These are phyloP conservation scores for Penicillium herquei DNA, from an alignment of 495 filamentous ascomycete species.

Conservation along the genomic window DNA sequence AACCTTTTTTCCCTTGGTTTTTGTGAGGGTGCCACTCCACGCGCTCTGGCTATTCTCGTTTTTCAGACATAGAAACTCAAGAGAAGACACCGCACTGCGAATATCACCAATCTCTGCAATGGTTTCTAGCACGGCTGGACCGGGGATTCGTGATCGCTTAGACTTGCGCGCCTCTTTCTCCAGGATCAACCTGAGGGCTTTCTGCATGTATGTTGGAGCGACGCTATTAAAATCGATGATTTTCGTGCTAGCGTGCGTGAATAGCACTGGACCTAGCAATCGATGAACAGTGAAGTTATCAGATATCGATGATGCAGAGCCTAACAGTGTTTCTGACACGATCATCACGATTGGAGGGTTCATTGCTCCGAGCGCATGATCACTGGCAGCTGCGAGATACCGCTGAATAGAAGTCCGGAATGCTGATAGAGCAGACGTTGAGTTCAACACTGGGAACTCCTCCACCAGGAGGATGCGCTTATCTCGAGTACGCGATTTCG, in stretches of 20 bases:
- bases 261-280: slow-evolving; percentile 79
- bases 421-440: slow-evolving; percentile 63
- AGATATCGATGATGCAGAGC: slow-evolving; percentile 68
- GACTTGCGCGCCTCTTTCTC: slow-evolving; percentile 76
- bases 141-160: slow-evolving; percentile 63
- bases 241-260: slow-evolving; percentile 69
- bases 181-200: slow-evolving; percentile 75
- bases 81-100: slow-evolving; percentile 80
- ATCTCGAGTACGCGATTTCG: slow-evolving; percentile 13
- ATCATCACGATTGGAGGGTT: slow-evolving; percentile 81
- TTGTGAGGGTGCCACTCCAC: slow-evolving; percentile 64
- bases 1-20: slow-evolving; percentile 53
- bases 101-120: slow-evolving; percentile 87
- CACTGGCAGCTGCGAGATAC: slow-evolving; percentile 58
- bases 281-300: slow-evolving; percentile 90
- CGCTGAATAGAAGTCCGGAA: slow-evolving; percentile 75
- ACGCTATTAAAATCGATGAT: slow-evolving; percentile 90
- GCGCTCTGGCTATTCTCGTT: slow-evolving; percentile 56
- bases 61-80: slow-evolving; percentile 87
- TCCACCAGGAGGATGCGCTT: slow-evolving; percentile 77
- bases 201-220: slow-evolving; percentile 80
- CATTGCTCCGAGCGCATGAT: slow-evolving; percentile 22
- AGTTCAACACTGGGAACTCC: slow-evolving; percentile 83
- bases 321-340: slow-evolving; percentile 81
- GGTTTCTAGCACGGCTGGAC: slow-evolving; percentile 67